Conservation (phyloP, 768 basidiomycete species). For the Rhodocollybia butyracea region DNA sequence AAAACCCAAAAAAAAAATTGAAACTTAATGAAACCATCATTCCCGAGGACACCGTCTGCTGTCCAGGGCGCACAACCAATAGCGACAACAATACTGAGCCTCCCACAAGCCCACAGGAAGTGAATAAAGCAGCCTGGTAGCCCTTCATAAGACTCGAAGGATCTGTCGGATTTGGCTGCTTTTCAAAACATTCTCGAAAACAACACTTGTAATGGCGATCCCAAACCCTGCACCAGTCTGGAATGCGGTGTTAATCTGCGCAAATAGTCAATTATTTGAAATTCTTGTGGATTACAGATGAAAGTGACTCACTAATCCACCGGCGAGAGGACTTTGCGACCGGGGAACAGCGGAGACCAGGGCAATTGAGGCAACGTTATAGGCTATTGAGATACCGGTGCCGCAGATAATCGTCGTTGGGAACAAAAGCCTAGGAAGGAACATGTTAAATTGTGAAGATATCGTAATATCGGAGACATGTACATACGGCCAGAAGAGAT, state of each 20-base stretch:
- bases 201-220: constrained; percentile 7
- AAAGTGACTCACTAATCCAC: constrained; percentile 7
- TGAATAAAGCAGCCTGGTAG: constrained; percentile 10
- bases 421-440: constrained; percentile 1
- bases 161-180: constrained; percentile 1
- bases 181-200: constrained; percentile 9
- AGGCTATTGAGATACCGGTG: constrained; percentile 4
- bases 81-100: constrained; percentile 7
- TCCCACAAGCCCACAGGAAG: constrained; percentile 7
- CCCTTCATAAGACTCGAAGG: constrained; percentile 9
- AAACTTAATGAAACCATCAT: constrained; percentile 9
- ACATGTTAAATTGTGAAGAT: neutral
- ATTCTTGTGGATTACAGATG: neutral
- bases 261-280: neutral
- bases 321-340: constrained; percentile 9
- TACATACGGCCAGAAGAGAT: too few relatives aligned
- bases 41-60: constrained; percentile 4
- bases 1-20: too few relatives aligned
- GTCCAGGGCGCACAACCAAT: constrained; percentile 3
- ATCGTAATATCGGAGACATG: neutral
- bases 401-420: constrained; percentile 6
- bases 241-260: constrained; percentile 8
- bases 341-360: constrained; percentile 9
- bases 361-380: constrained; percentile 10
- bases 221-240: constrained; percentile 10